These are phyloP conservation scores for Geotrichum macrosporum DNA, from an alignment of 1,139 yeast species.

Conservation along the genomic window DNA sequence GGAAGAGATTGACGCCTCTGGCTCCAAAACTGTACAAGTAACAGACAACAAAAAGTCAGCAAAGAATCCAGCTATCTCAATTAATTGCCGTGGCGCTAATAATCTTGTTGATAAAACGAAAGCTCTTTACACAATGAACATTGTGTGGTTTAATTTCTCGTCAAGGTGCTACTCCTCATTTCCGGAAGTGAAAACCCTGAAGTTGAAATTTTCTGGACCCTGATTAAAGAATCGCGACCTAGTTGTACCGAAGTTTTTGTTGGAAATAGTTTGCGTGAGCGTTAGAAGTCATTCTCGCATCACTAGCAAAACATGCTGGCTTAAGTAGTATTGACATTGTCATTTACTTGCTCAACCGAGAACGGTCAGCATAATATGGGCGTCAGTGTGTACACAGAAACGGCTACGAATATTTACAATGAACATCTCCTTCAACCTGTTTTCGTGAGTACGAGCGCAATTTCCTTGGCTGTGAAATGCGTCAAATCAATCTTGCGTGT, in stretches of 20 bases:
- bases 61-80: slow-evolving; percentile 69
- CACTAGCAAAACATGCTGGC: slow-evolving; percentile 97
- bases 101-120: slow-evolving; percentile 89
- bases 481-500: slow-evolving; percentile 93
- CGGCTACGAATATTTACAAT: slow-evolving; percentile 83
- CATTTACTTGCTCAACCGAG: slow-evolving; percentile 88
- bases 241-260: slow-evolving; percentile 91
- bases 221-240: slow-evolving; percentile 72
- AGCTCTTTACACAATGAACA: slow-evolving; percentile 95
- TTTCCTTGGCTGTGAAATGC: slow-evolving; percentile 90
- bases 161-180: slow-evolving; percentile 87
- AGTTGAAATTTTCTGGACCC: slow-evolving; percentile 80
- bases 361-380: slow-evolving; percentile 93
- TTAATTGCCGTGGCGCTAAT: slow-evolving; percentile 94
- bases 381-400: slow-evolving; percentile 88
- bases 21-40: slow-evolving; percentile 84
- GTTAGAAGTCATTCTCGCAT: slow-evolving; percentile 91
- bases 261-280: slow-evolving; percentile 96
- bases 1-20: slow-evolving; percentile 88
- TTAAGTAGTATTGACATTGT: slow-evolving; percentile 90
- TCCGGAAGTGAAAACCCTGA: slow-evolving; percentile 99
- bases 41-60: slow-evolving; percentile 72
- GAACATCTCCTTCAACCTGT: slow-evolving; percentile 98
- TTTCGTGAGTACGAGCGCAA: slow-evolving; percentile 87
- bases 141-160: slow-evolving; percentile 93